These are phyloP conservation scores for Fusarium decemcellulare DNA, from an alignment of 2,329 filamentous ascomycete genomes.

Conservation along the genomic window DNA sequence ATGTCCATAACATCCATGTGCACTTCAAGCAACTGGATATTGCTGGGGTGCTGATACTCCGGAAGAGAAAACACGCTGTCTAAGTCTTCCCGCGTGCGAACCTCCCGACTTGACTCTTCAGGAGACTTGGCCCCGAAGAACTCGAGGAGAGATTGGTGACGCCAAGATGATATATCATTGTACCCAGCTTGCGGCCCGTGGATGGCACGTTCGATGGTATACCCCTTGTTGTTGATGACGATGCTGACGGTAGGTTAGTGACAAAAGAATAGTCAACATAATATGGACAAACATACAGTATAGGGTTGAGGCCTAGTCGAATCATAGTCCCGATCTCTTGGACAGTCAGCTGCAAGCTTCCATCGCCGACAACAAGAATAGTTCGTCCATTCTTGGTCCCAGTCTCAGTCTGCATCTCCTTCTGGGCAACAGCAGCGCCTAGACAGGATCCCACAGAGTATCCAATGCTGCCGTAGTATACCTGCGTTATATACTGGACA, in stretches of 20 bases:
- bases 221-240: conserved; percentile 27
- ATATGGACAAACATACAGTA: not conserved
- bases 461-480: conserved; percentile 28
- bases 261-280: accelerated
- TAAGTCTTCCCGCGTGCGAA: conserved; percentile 18
- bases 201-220: conserved; percentile 23
- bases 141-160: conserved; percentile 6
- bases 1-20: conserved; percentile 26
- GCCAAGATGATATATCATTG: conserved; percentile 24
- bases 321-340: conserved; percentile 26
- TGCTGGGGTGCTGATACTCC: conserved; percentile 3
- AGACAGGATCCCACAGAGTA: conserved; percentile 22
- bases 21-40: conserved; percentile 22
- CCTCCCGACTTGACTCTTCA: conserved; percentile 11
- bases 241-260: not conserved
- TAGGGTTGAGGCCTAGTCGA: conserved; percentile 2
- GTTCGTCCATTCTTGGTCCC: not conserved
- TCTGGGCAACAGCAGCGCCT: conserved; percentile 16
- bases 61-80: conserved; percentile 1
- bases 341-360: conserved; percentile 25
- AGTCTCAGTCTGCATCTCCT: not conserved
- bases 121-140: conserved; percentile 10
- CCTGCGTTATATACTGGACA: conserved; percentile 22
- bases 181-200: conserved; percentile 18
- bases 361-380: conserved; percentile 23